A percentile compares a stretch with the other conserved stretches of the same genome.
These are phyloP conservation scores for Xylaria sp. DNA, from an alignment of 2,329 filamentous ascomycete species.

Conservation along the genomic window DNA sequence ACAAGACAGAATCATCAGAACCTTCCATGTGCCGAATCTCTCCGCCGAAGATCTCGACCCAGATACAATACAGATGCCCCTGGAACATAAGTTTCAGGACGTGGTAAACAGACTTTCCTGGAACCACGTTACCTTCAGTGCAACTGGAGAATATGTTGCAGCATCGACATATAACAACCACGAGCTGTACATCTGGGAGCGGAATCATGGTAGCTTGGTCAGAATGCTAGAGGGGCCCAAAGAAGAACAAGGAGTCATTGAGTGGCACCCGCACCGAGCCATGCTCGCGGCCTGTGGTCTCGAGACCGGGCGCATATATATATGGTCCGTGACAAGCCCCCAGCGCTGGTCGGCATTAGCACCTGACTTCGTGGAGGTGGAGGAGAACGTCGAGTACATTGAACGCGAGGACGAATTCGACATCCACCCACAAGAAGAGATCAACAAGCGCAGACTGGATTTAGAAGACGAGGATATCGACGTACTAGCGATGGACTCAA, in stretches of 20 bases:
- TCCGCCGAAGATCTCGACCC: slow-evolving; percentile 76
- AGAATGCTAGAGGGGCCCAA: slow-evolving; percentile 97
- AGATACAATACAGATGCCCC: slow-evolving; percentile 86
- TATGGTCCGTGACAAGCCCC: slow-evolving; percentile 94
- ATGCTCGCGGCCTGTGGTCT: slow-evolving; percentile 91
- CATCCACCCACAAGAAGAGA: slow-evolving; percentile 93
- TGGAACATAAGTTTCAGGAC: slow-evolving; percentile 98
- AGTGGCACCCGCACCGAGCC: slow-evolving; percentile 93
- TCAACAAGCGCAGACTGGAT: slow-evolving; percentile 89
- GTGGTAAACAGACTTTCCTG: slow-evolving; percentile 94
- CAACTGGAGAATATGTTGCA: slow-evolving; percentile 93
- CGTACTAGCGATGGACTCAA: slow-evolving; percentile 80
- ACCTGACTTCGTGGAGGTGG: slow-evolving; percentile 95
- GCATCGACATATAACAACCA: slow-evolving; percentile 98
- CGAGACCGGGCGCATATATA: slow-evolving; percentile 92
- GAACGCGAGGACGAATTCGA: slow-evolving; percentile 98
- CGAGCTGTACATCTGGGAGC: slow-evolving; percentile 98
- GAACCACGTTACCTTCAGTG: slow-evolving; percentile 97
- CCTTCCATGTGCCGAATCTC: slow-evolving; percentile 86
- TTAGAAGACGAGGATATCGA: slow-evolving; percentile 94
- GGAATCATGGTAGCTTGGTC: slow-evolving; percentile 90
- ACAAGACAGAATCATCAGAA: slow-evolving; percentile 93
- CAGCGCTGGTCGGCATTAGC: slow-evolving; percentile 98
- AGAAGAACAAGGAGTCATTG: slow-evolving; percentile 94
- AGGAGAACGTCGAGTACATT: slow-evolving; percentile 97